Evolutionary conservation across 148 eudicot species (phyloP), one percentile per base, ranked within the genome.

Genomic region (Camellia japonica): DNA sequence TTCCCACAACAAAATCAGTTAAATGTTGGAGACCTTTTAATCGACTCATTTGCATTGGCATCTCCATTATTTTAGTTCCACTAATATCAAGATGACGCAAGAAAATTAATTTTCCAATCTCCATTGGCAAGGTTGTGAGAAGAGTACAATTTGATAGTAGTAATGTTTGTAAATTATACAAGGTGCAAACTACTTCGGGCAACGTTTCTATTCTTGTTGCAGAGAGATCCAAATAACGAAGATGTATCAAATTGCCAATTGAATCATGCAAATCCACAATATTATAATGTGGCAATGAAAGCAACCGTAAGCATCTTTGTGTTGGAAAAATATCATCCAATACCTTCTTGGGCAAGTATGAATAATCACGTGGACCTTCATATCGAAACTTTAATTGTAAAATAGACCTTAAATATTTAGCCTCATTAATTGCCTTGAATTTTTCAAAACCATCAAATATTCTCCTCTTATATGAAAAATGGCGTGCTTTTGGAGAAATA

Each of bases 371-470:
- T 30, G 38, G 23, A 7, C 41, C 15, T 23, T 30, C 68, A 44
- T 63, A 67, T 7, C 1, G 13, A 30, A 30, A 30, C 38, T 1
- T 30, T 7, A 68, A 4, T 2, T 79, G 47, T 43, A 82, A 19
- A 70, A 82, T 76, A 60, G 84, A 70, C 14, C 80, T 73, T 38
- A 76, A 11, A 23, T 7, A 44, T 18, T 70, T 47, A 13, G 46
- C 52, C 43, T 51, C 51, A 47, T 58, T 49, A 13, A 9, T 10
- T 14, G 38, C 43, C 16, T 56, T 11, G 14, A 77, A 59, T 13
- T 12, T 76, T 23, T 73, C 74, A 4, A 42, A 18, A 6, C 68
- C 65, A 5, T 76, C 64, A n/a, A 69, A 68, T 69, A 46, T 49
- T 1, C 76, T 52, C 55, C 30, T 62, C 38, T 11, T 47, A 51